These are phyloP conservation scores for Baorangia bicolor DNA, from an alignment of 768 basidiomycete species.

Conservation along the genomic window DNA sequence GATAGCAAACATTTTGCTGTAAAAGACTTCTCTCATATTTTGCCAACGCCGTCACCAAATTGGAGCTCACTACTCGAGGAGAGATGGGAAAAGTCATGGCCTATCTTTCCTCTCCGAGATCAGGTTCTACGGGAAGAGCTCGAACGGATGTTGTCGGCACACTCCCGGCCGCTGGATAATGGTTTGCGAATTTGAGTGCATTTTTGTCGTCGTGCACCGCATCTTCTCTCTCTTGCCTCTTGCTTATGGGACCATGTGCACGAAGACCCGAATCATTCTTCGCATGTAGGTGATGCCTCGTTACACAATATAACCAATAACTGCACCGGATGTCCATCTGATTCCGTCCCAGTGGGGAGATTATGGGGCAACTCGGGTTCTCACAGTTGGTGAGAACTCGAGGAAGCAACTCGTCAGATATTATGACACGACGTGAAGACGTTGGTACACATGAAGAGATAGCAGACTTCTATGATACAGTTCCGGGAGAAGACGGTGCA, in stretches of 20 bases:
- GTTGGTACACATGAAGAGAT: conserved; percentile 14
- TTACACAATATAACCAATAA: neutral
- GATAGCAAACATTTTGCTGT: conserved; percentile 47
- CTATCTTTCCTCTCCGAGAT: conserved; percentile 17
- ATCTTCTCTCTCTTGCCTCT: neutral
- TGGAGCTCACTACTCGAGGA: conserved; percentile 42
- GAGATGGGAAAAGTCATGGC: conserved; percentile 21
- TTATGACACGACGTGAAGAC: neutral
- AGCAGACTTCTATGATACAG: conserved; percentile 22
- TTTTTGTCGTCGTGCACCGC: neutral
- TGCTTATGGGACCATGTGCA: neutral
- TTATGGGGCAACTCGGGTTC: neutral
- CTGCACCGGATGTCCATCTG: neutral
- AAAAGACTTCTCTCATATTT: conserved; percentile 86
- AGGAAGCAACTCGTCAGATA: neutral
- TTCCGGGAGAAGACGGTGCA: neutral
- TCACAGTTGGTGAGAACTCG: neutral
- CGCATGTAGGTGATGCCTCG: neutral
- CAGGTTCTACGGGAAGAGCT: conserved; percentile 17
- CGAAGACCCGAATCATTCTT: neutral
- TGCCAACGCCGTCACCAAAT: conserved; percentile 73
- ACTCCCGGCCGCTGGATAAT: neutral
- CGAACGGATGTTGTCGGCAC: conserved; percentile 15
- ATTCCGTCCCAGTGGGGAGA: neutral
- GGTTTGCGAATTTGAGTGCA: neutral